Base-by-base conservation (phyloP, 1,139 yeast species). In the Tardiomyces depauwii region DNA sequence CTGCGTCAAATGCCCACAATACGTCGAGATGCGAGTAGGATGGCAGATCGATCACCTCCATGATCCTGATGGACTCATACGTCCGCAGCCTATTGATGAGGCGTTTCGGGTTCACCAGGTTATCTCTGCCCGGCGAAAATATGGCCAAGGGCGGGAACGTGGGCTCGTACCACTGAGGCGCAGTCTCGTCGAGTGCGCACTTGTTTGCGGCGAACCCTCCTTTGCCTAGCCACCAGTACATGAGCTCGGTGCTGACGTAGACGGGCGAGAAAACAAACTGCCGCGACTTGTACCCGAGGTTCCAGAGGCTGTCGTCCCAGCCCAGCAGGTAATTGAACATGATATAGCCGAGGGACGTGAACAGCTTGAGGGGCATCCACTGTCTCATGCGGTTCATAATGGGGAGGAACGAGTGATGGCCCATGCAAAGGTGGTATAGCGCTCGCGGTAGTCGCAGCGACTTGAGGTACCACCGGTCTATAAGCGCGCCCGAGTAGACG, bases 241-340 rank as follows among this genome's bases (percentile, higher is more conserved):
- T 87, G 51, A 86, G 70, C 54, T 80, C 78, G 2, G 87, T 72
- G 25, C 93, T 82, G 11, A 87, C 83, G 60, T 77, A 83, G 4
- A 84, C 83, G 0, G 95, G 95, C n/a, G 93, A 83, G 62, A 85
- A 88, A 12, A 87, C 64, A 54, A 89, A 85, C 65, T 84, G 89
- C 43, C 88, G 70, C 51, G 77, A 76, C 59, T 89, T 71, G 30
- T 85, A 67, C 28, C 73, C 68, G 21, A 66, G 68, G 59, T 87
- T 82, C 96, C 96, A 91, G 43, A 83, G 70, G 7, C 64, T 63
- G 53, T 86, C 93, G 55, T 74, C 77, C 97, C 97, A 91, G 42
- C 82, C 85, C 60, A 91, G 86, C 50, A 91, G 66, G 59, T 76
- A 89, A 57, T 81, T 82, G 67, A 88, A 88, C 80, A 89, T 82